Percentiles rank a stretch among this genome's conserved stretches.
Conservation (phyloP, 2,329 filamentous ascomycete species). For the Hyphodiscus sp. region DNA sequence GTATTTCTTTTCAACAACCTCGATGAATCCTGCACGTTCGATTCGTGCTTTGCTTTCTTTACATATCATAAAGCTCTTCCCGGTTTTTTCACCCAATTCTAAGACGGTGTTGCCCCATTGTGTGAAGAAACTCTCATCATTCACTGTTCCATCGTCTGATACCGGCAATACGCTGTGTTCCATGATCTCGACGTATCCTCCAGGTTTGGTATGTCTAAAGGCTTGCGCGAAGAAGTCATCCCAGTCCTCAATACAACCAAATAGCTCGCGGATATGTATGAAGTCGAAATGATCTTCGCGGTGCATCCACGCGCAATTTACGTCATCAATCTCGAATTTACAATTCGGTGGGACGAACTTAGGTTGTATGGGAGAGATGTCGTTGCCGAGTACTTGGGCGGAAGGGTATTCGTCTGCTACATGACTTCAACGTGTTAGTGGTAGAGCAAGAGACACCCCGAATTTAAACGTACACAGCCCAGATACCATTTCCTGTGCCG, state of each 20-base stretch:
- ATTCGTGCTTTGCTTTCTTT: slow-evolving; percentile 39
- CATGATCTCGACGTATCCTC: slow-evolving; percentile 40
- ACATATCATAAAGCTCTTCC: slow-evolving; percentile 31
- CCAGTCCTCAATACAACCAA: slow-evolving; percentile 21
- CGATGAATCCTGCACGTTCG: slow-evolving; percentile 22
- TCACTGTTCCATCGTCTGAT: slow-evolving; percentile 33
- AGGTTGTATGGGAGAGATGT: slow-evolving; percentile 29
- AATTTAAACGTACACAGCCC: slow-evolving; percentile 30
- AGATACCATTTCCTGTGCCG: slow-evolving; percentile 37
- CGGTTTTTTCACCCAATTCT: slow-evolving; percentile 34
- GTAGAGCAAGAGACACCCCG: slow-evolving; percentile 7
- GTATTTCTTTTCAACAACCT: slow-evolving; percentile 21
- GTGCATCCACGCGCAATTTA: slow-evolving; percentile 17
- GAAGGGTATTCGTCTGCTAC: slow-evolving; percentile 25
- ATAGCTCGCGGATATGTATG: slow-evolving; percentile 22
- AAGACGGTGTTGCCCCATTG: slow-evolving; percentile 28
- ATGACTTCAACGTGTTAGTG: slow-evolving; percentile 5
- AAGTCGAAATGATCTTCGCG: slow-evolving; percentile 23
- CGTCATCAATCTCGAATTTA: slow-evolving; percentile 58
- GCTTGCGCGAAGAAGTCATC: slow-evolving; percentile 9
- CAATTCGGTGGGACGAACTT: slow-evolving; percentile 52
- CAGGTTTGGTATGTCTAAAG: slow-evolving; percentile 32
- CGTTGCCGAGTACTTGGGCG: slow-evolving; percentile 24
- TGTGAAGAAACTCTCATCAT: slow-evolving; percentile 14
- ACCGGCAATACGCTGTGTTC: slow-evolving; percentile 35